Conservation (phyloP, 129 eudicot species). For the Sambucus nigra region DNA sequence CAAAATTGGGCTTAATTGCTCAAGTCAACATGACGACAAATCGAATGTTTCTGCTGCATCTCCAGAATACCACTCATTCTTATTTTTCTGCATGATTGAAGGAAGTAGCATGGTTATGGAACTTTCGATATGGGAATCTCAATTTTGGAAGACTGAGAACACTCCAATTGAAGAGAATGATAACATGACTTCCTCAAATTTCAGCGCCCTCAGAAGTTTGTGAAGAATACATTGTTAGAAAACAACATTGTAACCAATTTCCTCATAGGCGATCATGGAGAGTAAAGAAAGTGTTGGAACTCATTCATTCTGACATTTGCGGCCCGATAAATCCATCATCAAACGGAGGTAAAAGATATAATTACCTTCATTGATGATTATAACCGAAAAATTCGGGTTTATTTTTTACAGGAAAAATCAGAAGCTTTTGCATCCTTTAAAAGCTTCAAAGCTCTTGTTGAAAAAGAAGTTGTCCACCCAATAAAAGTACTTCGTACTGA, state of each 20-base stretch:
- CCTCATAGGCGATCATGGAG: background rate
- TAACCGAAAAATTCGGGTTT: no score
- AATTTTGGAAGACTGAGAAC: constrained; percentile 1
- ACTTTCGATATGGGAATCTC: background rate
- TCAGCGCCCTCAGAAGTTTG: background rate
- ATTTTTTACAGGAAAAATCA: no score
- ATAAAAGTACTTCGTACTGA: no score
- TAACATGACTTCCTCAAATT: background rate
- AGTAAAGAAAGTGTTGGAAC: background rate
- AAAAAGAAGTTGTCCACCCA: background rate
- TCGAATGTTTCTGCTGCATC: background rate
- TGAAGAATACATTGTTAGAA: constrained; percentile 7
- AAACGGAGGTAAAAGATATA: no score
- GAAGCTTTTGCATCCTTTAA: no score
- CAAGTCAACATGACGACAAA: no score
- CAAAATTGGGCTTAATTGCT: background rate
- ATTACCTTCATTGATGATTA: no score
- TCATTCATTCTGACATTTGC: background rate
- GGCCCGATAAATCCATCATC: no score
- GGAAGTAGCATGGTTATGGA: background rate
- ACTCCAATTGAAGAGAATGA: background rate
- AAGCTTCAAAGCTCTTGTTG: no score
- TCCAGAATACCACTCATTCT: background rate
- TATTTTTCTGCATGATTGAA: background rate
- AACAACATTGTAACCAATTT: constrained; percentile 1